A percentile compares a stretch with the other conserved stretches of the same genome.
Evolutionary conservation across 1,139 yeast species (phyloP).

Genomic region (Debaryomyces robertsiae): DNA sequence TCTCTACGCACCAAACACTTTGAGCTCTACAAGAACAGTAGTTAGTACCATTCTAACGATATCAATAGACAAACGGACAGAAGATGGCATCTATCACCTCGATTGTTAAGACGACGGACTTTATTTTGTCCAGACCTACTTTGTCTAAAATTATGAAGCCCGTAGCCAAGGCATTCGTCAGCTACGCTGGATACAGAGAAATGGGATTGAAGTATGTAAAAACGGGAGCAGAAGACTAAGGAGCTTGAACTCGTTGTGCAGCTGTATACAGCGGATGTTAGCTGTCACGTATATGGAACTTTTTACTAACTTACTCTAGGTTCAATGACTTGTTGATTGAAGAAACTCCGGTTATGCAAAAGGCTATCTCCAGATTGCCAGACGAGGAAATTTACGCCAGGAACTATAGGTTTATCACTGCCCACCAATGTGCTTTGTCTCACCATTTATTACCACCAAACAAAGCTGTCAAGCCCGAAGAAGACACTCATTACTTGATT

Average conservation of each 20-base stretch:
- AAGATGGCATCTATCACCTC: constrained; percentile 76
- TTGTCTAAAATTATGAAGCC: constrained; percentile 78
- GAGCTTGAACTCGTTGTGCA: too few species aligned
- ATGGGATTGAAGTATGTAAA: constrained; percentile 72
- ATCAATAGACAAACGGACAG: constrained; percentile 1
- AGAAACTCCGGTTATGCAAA: constrained; percentile 85
- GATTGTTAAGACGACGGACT: constrained; percentile 79
- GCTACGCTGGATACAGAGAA: constrained; percentile 88
- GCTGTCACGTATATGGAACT: too few species aligned
- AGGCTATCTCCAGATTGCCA: constrained; percentile 87
- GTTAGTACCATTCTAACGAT: background rate
- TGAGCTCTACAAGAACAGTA: constrained; percentile 1
- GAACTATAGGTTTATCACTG: constrained; percentile 87
- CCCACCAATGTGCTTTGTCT: constrained; percentile 83
- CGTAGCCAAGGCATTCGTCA: constrained; percentile 70
- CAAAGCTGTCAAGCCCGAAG: constrained; percentile 78
- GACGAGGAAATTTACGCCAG: constrained; percentile 83
- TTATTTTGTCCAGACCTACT: constrained; percentile 77
- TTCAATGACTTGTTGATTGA: constrained; percentile 85
- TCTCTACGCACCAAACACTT: constrained; percentile 10
- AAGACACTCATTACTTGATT: constrained; percentile 81
- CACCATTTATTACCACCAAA: constrained; percentile 83
- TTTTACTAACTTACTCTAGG: constrained; percentile 33
- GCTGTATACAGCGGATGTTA: too few species aligned
- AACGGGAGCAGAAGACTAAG: too few species aligned